Evolutionary conservation across 176 grass and related monocot species (phyloP).

Genomic region (Poa pratensis): DNA sequence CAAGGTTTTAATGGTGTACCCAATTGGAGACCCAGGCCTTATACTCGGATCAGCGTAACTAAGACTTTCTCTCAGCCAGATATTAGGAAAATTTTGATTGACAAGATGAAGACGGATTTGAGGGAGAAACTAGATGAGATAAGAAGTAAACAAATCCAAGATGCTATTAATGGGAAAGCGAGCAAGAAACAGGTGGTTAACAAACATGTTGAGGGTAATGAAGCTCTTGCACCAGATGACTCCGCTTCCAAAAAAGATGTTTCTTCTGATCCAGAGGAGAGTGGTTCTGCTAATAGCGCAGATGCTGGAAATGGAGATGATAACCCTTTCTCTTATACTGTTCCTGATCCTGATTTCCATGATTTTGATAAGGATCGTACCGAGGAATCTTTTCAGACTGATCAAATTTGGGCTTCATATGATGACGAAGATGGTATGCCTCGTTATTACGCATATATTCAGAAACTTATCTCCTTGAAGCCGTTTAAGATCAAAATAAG

Average conservation of each 20-base stretch:
- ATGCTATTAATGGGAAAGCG: constrained; percentile 24
- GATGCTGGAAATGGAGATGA: constrained; percentile 51
- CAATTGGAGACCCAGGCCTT: constrained; percentile 18
- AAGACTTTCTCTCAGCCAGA: constrained; percentile 21
- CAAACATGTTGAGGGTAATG: constrained; percentile 38
- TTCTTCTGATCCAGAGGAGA: constrained; percentile 30
- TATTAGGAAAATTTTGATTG: constrained; percentile 37
- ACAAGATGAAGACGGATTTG: constrained; percentile 33
- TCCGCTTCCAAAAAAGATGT: constrained; percentile 33
- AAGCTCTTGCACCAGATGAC: constrained; percentile 39
- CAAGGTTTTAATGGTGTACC: constrained; percentile 46
- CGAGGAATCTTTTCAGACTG: constrained; percentile 52
- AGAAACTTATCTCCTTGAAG: constrained; percentile 59
- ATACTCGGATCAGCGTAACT: constrained; percentile 15
- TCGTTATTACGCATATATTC: constrained; percentile 68
- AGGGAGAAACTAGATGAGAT: constrained; percentile 40
- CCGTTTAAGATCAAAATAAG: constrained; percentile 62
- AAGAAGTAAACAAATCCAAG: constrained; percentile 33
- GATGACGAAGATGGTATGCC: constrained; percentile 79
- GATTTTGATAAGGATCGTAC: constrained; percentile 65
- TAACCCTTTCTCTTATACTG: constrained; percentile 49
- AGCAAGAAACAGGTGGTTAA: constrained; percentile 40
- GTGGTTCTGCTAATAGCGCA: constrained; percentile 17
- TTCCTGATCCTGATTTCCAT: constrained; percentile 79
- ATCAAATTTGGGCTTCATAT: constrained; percentile 76